Base-by-base conservation (phyloP, 2,329 filamentous ascomycete genomes). In the Raffaelea arxii region DNA sequence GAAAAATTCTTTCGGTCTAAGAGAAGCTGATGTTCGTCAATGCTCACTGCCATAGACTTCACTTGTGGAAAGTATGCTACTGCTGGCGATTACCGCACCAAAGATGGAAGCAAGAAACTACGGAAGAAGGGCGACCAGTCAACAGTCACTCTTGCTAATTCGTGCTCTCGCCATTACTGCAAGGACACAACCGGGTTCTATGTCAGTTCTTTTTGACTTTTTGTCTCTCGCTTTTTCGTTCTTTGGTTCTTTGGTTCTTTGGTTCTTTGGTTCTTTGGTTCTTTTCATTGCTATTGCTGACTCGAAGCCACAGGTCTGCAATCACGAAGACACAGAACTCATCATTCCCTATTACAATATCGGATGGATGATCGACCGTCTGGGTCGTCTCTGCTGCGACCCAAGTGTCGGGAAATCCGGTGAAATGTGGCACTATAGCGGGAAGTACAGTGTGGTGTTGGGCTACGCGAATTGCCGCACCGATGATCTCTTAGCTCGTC, bases 121-220 rank as follows among this genome's bases (percentile, higher is more conserved):
- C 49, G 47, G 32, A 46, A 46, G 43, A 46, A 36, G 41, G 22
- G 38, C 23, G 22, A 23, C 11, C n/a, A 36, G 14, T 25, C 16
- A 37, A 36, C 39, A 11, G 6, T n/a, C 4, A 27, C 43, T n/a
- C 5, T 9, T 2, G 32, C 42, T 6, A 7, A 43, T 22, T 21
- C 22, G 7, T 51, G 47, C 19, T 22, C 25, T 10, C 50, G 50
- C 19, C 42, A 46, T 35, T 51, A 40, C 42, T 51, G 50, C 50
- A 24, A 30, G 14, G 47, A 49, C 41, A 51, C 50, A 12, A 49
- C 45, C 18, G 50, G 43, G 4, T 35, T 51, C 25, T 51, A 49
- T 16, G 47, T 41, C 23, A 24, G 38, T 41, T 30, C 27, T 30
- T 16, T 16, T 30, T 30, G 9, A 9, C 9, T 30, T 30, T 43